Percentiles rank a stretch among this genome's conserved stretches.
phyloP scores from a whole-genome alignment of 352 stramenopile genomes.

The Globisporangium middletonii region DNA sequence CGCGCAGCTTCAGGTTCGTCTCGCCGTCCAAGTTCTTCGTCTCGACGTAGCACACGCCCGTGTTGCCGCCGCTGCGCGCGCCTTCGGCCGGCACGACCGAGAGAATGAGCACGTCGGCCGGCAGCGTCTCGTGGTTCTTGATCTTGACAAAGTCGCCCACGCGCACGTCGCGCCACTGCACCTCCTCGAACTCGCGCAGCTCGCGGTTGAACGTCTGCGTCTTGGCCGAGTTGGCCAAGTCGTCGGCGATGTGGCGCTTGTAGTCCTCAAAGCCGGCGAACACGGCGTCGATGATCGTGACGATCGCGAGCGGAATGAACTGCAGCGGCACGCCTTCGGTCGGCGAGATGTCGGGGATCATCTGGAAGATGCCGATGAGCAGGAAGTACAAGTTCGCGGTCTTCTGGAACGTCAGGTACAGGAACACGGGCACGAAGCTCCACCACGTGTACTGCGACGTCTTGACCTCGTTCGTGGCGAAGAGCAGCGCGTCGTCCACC shows the following conservation, averaged over 20 bases:
- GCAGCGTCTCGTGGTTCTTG: constrained; percentile 77
- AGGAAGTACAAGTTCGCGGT: constrained; percentile 87
- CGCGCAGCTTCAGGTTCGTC: constrained; percentile 82
- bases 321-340: constrained; percentile 78
- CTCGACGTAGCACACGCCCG: constrained; percentile 83
- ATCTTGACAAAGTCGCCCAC: constrained; percentile 83
- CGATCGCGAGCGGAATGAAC: constrained; percentile 76
- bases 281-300: constrained; percentile 78
- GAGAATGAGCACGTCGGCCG: constrained; percentile 77
- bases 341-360: constrained; percentile 77
- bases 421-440: constrained; percentile 83
- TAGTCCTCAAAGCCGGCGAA: constrained; percentile 84
- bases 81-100: constrained; percentile 62
- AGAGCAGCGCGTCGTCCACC: constrained; percentile 30
- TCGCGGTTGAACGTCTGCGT: constrained; percentile 70
- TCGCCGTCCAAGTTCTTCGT: constrained; percentile 88
- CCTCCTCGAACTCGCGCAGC: constrained; percentile 77
- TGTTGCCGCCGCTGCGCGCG: constrained; percentile 48
- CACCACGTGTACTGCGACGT: constrained; percentile 88
- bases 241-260: constrained; percentile 73
- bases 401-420: constrained; percentile 86
- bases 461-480: constrained; percentile 74
- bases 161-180: constrained; percentile 75
- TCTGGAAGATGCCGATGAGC: constrained; percentile 85
- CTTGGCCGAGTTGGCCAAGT: constrained; percentile 63